These are phyloP conservation scores for Fusarium oxysporum DNA, from an alignment of 2,329 filamentous ascomycete species.

Conservation along the genomic window DNA sequence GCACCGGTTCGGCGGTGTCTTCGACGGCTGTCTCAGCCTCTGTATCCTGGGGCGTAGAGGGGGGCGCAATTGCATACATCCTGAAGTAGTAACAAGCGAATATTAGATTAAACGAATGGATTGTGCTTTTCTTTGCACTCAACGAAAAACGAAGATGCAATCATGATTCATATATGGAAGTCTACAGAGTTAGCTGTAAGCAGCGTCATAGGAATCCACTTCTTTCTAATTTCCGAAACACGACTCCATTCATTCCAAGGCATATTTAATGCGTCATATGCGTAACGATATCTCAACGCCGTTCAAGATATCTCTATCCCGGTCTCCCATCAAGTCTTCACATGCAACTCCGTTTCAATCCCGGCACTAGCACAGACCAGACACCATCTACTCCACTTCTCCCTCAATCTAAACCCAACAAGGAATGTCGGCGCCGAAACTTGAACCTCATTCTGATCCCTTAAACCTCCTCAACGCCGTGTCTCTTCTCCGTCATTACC, in stretches of 20 bases:
- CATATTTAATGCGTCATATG: not conserved
- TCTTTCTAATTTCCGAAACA: not conserved
- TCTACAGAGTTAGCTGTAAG: rapidly evolving
- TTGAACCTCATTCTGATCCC: not conserved
- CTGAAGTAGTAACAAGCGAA: rapidly evolving
- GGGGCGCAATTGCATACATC: not conserved
- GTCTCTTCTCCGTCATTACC: not conserved
- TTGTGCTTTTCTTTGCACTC: no score
- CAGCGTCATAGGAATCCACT: not conserved
- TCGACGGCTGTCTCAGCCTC: conserved; percentile 18
- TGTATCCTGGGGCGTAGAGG: not conserved
- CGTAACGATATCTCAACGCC: not conserved
- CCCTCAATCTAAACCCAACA: not conserved
- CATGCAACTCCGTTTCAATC: not conserved
- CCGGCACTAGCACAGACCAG: not conserved
- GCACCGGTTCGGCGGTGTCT: conserved; percentile 6
- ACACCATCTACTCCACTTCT: not conserved
- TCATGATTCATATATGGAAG: not conserved
- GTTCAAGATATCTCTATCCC: not conserved
- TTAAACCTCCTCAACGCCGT: not conserved
- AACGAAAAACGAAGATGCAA: not conserved
- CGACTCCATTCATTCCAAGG: rapidly evolving
- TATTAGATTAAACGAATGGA: not conserved
- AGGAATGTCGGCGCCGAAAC: conserved; percentile 35
- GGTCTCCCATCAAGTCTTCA: not conserved